Conservation (phyloP, 2,329 filamentous ascomycete genomes). For the Xylaria sp. region DNA sequence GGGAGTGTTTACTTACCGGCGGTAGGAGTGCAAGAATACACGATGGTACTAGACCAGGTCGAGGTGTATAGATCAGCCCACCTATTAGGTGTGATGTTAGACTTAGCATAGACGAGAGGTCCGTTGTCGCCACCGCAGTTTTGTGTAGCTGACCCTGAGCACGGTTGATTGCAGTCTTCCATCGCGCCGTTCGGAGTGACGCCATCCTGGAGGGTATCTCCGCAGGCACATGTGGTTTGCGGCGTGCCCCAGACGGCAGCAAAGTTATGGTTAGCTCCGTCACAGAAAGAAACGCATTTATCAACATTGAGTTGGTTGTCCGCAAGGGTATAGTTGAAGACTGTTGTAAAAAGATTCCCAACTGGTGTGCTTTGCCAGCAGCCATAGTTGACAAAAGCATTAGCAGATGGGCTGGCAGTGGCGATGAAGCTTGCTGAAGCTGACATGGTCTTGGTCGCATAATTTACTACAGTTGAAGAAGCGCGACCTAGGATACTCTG, state of each 20-base stretch:
- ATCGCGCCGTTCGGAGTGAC: slow-evolving; percentile 16
- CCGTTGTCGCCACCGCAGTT: slow-evolving; percentile 36
- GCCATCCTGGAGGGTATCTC: neutral
- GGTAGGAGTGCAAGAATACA: slow-evolving; percentile 8
- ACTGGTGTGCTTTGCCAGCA: slow-evolving; percentile 31
- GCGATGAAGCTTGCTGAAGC: slow-evolving; percentile 35
- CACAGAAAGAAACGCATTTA: slow-evolving; percentile 24
- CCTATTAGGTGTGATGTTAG: slow-evolving; percentile 1
- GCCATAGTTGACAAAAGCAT: slow-evolving; percentile 32
- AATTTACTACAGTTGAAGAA: slow-evolving; percentile 3
- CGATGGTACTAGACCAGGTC: slow-evolving; percentile 7
- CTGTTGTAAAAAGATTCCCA: neutral
- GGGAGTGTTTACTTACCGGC: neutral
- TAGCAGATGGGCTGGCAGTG: slow-evolving; percentile 29
- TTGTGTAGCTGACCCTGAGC: slow-evolving; percentile 18
- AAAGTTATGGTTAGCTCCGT: slow-evolving; percentile 2
- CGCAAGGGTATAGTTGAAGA: neutral
- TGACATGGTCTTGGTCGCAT: slow-evolving; percentile 25
- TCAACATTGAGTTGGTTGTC: slow-evolving; percentile 23
- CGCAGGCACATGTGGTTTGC: slow-evolving; percentile 22
- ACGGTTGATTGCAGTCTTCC: slow-evolving; percentile 36
- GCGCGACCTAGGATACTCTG: slow-evolving; percentile 24
- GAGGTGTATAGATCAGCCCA: slow-evolving; percentile 19
- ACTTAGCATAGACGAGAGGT: slow-evolving; percentile 35
- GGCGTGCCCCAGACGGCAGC: slow-evolving; percentile 16